These are phyloP conservation scores for Mucor lusitanicus DNA, from an alignment of 371 early-diverging fungal genomes.

Conservation along the genomic window DNA sequence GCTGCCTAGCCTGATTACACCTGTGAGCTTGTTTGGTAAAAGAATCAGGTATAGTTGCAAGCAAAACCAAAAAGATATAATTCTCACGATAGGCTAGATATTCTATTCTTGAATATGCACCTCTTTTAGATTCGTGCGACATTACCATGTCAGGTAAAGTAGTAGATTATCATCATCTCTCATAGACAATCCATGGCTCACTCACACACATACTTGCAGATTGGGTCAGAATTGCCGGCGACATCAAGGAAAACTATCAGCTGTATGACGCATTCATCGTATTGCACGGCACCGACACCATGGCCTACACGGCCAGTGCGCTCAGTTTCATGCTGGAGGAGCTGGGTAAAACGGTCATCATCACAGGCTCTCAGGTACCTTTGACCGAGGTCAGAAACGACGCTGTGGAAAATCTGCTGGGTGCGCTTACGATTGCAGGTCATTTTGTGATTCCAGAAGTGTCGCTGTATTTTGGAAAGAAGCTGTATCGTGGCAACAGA, in stretches of 20 bases:
- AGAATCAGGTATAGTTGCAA: constrained; percentile 65
- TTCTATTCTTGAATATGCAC: constrained; percentile 92
- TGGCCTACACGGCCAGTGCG: constrained; percentile 94
- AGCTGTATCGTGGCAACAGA: constrained; percentile 94
- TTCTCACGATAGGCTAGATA: constrained; percentile 50
- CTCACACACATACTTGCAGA: constrained; percentile 43
- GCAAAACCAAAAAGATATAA: background rate
- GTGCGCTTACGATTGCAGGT: constrained; percentile 88
- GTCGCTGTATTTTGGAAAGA: constrained; percentile 90
- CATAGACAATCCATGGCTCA: background rate
- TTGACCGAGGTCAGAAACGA: constrained; percentile 97
- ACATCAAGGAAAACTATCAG: constrained; percentile 93
- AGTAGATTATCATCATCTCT: background rate
- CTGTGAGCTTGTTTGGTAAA: constrained; percentile 89
- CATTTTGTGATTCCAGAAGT: constrained; percentile 99
- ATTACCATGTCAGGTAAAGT: constrained; percentile 81
- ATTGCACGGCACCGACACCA: constrained; percentile 94
- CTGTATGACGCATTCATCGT: constrained; percentile 93
- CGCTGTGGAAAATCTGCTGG: constrained; percentile 94
- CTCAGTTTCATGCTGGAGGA: constrained; percentile 96
- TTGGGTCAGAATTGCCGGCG: constrained; percentile 95
- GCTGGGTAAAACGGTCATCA: constrained; percentile 94
- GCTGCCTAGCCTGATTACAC: constrained; percentile 84
- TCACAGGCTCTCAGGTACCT: constrained; percentile 96
- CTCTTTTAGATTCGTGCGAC: constrained; percentile 92